phyloP scores from a whole-genome alignment of 1,284 basidiomycete genomes.

The Uromyces viciae-fabae region DNA sequence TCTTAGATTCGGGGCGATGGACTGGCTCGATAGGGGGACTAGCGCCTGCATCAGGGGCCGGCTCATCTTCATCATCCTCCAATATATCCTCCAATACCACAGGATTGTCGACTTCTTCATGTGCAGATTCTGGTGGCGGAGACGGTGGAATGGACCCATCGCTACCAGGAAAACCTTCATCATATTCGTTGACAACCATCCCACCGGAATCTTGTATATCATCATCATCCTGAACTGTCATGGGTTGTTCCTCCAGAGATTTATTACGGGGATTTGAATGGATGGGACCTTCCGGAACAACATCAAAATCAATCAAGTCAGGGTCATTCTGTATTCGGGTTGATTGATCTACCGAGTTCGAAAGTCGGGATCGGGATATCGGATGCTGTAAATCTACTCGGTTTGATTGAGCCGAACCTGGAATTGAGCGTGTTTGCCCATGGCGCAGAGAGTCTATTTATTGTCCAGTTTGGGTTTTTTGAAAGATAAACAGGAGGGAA shows the following conservation, averaged over 20 bases:
- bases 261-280: not conserved
- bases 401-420: not conserved
- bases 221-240: constrained; percentile 21
- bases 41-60: not conserved
- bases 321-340: constrained; percentile 16
- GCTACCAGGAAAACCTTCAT: not conserved
- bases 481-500: not conserved
- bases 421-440: not conserved
- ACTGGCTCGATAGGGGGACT: not conserved
- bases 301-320: constrained; percentile 34
- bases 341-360: constrained; percentile 31
- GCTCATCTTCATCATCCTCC: constrained; percentile 31
- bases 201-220: constrained; percentile 6
- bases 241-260: constrained; percentile 16
- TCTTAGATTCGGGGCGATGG: not conserved
- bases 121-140: not conserved
- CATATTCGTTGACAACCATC: constrained; percentile 14
- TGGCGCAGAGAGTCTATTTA: not conserved
- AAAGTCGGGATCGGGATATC: not conserved
- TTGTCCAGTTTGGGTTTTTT: too few species aligned
- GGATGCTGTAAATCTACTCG: not conserved
- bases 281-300: constrained; percentile 11
- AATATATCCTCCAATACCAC: constrained; percentile 27
- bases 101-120: not conserved
- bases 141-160: constrained; percentile 16